Evolutionary conservation across 73 alveolate genomes (phyloP).

Genomic region (Effrenium voratum): DNA sequence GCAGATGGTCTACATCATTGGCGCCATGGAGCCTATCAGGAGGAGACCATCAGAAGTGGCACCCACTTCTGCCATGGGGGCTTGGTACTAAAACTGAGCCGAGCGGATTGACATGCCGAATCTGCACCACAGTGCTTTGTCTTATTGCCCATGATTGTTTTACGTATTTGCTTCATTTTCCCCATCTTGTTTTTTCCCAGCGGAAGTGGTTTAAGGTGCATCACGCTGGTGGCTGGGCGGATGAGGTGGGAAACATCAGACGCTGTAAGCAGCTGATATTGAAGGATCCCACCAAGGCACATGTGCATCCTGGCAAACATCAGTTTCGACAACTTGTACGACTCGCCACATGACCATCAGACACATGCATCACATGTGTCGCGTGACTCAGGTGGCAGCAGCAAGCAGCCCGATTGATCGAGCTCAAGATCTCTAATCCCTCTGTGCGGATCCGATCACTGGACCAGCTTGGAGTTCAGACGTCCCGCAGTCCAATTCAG

Average conservation of each 20-base stretch:
- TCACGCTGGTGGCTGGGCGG: background rate
- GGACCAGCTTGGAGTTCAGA: background rate
- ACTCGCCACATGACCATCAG: background rate
- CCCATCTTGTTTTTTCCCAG: background rate
- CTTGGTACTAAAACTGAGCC: background rate
- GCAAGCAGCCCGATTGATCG: background rate
- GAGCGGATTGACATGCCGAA: background rate
- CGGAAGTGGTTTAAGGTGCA: background rate
- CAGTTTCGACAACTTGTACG: too few species aligned
- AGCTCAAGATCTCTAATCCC: background rate
- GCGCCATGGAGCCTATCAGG: background rate
- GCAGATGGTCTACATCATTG: background rate
- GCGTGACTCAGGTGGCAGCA: background rate
- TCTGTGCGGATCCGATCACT: background rate
- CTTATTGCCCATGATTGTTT: background rate
- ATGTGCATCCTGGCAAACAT: background rate
- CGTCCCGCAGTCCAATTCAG: background rate
- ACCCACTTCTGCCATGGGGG: background rate
- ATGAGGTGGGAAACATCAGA: background rate
- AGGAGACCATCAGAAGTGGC: background rate
- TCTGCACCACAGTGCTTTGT: background rate
- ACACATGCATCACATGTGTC: background rate
- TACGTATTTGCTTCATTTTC: too few species aligned
- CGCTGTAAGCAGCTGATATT: background rate
- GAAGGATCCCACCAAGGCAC: background rate